These are phyloP conservation scores for Panicum hallii DNA, from an alignment of 202 grass and related monocot genomes.

Conservation along the genomic window DNA sequence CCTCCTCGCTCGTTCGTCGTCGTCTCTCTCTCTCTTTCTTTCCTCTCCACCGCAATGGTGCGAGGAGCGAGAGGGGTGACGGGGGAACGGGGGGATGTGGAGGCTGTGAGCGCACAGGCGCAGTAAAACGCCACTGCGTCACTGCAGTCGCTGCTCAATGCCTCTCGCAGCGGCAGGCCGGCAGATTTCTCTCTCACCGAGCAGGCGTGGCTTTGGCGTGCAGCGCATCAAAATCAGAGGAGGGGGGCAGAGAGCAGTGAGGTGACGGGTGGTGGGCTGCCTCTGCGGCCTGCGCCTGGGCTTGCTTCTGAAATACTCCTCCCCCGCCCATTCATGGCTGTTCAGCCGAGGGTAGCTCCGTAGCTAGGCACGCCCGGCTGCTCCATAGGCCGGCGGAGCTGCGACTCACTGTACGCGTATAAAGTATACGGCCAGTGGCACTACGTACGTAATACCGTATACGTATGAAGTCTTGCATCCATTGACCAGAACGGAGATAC, in stretches of 20 bases:
- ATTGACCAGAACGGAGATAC: not conserved
- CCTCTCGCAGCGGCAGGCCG: not conserved
- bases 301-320: slow-evolving; percentile 72
- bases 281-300: not conserved
- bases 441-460: not conserved
- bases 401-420: not conserved
- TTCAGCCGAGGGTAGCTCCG: slow-evolving; percentile 40
- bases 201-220: slow-evolving; percentile 49
- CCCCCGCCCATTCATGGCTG: slow-evolving; percentile 60
- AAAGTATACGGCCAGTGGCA: not conserved
- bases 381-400: slow-evolving; percentile 4
- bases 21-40: too few relatives aligned
- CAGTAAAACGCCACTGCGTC: slow-evolving; percentile 45
- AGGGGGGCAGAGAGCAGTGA: slow-evolving; percentile 32
- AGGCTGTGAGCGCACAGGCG: slow-evolving; percentile 33
- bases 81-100: not conserved
- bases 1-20: not conserved
- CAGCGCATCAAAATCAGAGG: slow-evolving; percentile 74
- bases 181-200: not conserved
- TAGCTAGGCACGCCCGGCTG: not conserved
- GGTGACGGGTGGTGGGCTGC: slow-evolving; percentile 40
- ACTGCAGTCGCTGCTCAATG: slow-evolving; percentile 26
- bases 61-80: not conserved
- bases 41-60: not conserved
- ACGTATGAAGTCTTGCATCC: not conserved